Evolutionary conservation across 2,329 filamentous ascomycete genomes (phyloP), one percentile per base, ranked within the genome.

Genomic region (Xylariaceae sp.): DNA sequence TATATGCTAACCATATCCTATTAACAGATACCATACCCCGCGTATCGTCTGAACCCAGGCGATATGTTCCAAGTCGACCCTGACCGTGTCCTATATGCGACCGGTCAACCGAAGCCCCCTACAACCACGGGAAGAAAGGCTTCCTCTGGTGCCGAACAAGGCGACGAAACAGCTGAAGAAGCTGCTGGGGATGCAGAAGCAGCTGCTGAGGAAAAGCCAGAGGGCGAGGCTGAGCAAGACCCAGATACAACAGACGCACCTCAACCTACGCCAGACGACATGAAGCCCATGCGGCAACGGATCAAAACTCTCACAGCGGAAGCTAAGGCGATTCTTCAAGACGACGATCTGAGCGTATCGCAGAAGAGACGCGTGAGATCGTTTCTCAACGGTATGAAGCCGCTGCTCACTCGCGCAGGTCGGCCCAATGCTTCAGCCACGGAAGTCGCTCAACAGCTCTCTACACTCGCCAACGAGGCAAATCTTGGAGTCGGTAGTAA

Each of bases 21-120:
- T 5, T 30, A 43, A 43, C 53, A 96, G 92, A 96, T 97, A 88
- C 79, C 81, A 60, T 89, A 94, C 68, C 91, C 94, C 6, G 88
- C 90, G 53, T 99, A 99, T 72, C 85, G 91, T 61, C 81, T 99
- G 40, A 99, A 99, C 72, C 95, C 94, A 2, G 94, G 94, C 63
- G 94, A 99, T 71, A 89, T 99, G 84, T 99, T 99, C 79, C 90
- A 95, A 70, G 92, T 99, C 65, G 88, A 96, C 26, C 80, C 88
- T 37, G 89, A 96, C 40, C 84, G 86, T 64, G 94, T 99, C 54
- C 80, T 99, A 72, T 91, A 81, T 66, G 92, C 89, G 35, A 96
- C 91, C 1, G 94, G 94, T 55, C 79, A 81, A 30, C 80, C 82
- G 47, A 94, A 91, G 72, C 72, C 59, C 59, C 50, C 40, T 40